Conservation (phyloP, 805 yeast species). For the Ogataea philodendri region DNA sequence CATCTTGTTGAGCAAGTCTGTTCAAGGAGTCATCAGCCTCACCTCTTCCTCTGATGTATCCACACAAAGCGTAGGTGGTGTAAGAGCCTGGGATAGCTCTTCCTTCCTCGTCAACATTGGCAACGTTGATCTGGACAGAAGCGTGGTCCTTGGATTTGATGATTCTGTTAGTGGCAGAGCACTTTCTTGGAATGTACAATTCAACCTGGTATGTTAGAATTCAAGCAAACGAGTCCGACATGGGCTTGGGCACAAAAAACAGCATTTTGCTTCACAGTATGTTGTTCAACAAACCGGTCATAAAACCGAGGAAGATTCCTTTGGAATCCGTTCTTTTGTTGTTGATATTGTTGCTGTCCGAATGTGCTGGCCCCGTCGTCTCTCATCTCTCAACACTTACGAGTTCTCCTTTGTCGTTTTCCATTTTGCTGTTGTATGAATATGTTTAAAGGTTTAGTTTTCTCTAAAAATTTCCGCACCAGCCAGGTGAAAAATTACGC, state of each 20-base stretch:
- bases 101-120: constrained; percentile 96
- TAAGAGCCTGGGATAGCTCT: constrained; percentile 86
- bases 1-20: constrained; percentile 99
- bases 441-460: constrained; percentile 14
- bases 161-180: constrained; percentile 99
- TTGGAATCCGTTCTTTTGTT: neutral
- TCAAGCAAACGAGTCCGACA: neutral
- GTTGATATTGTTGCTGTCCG: too few species aligned
- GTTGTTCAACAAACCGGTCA: too few species aligned
- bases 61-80: constrained; percentile 95
- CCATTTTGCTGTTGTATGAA: constrained; percentile 65
- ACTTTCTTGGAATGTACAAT: constrained; percentile 99
- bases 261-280: too few species aligned
- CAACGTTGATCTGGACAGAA: constrained; percentile 97
- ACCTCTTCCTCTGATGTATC: constrained; percentile 98
- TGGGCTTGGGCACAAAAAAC: too few species aligned
- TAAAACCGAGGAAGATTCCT: neutral
- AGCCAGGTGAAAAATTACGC: constrained; percentile 10
- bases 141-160: constrained; percentile 99
- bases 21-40: constrained; percentile 98
- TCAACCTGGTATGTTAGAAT: constrained; percentile 64
- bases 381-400: constrained; percentile 55
- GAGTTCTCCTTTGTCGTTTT: constrained; percentile 99
- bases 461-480: constrained; percentile 13
- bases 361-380: neutral